Evolutionary conservation across 495 filamentous ascomycete species (phyloP), one percentile per base, ranked within the genome.

Genomic region (Hypoxylon perforatum): DNA sequence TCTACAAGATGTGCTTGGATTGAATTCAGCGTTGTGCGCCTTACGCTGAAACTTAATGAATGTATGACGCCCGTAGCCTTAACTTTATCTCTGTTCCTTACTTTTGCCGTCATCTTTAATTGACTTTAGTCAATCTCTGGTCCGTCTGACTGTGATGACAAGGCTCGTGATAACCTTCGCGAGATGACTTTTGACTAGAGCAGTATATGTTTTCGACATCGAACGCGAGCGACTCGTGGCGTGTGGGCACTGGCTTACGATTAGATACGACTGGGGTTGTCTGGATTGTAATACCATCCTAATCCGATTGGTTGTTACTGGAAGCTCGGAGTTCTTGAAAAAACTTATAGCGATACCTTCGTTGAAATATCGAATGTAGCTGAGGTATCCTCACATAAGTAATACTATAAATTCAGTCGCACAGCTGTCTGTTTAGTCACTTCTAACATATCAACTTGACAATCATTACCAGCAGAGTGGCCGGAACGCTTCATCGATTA

Each of bases 401-500:
- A 7, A 7, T 7, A 3, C 25, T 28, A 28, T 3, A 3, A 28
- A 28, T 28, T 3, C 30, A 5, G 30, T 4, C 11, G 30, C 4
- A 5, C 11, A 11, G 30, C 35, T n/a, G 2, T 11, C 10, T 2
- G 35, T 12, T 38, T 11, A 38, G 35, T 7, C 25, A 28, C 25
- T 28, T 3, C 7, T 28, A 28, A 4, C 39, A 42, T n/a, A 17
- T 42, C 39, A 42, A 39, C 3, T 39, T 14, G 36, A 39, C 12
- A 3, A 15, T 15, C 28, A 42, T 9, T 15, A n/a, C 14, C n/a
- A 42, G 19, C 22, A 33, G 5, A 23, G 23, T 68, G 38, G 53
- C 36, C 41, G 59, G 59, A 60, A 59, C 48, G 58, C 54, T 68
- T 59, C 54, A 38, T 63, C 63, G 48, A 42, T 50, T 68, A 63